Conservation (phyloP, 108 stramenopile species). For the Skeletonema menzelii region DNA sequence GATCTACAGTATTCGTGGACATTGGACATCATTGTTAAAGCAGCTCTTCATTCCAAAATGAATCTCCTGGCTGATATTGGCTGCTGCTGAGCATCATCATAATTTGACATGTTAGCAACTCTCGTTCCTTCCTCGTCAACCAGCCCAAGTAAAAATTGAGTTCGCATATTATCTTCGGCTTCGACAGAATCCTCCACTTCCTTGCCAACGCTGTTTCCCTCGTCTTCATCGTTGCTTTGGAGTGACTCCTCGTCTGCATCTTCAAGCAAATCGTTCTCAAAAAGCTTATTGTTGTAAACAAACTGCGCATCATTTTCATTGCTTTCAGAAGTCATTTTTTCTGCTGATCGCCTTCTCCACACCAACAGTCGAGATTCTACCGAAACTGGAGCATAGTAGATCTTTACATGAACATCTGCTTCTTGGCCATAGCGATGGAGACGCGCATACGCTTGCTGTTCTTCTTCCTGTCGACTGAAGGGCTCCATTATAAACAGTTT, state of each 20-base stretch:
- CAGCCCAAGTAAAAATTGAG: slow-evolving; percentile 11
- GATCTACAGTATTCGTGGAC: no score
- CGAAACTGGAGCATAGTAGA: slow-evolving; percentile 57
- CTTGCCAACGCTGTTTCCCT: neutral
- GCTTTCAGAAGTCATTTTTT: neutral
- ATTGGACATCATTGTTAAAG: no score
- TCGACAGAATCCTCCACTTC: neutral
- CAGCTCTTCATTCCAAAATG: no score
- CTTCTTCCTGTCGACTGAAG: slow-evolving; percentile 58
- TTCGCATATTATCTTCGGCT: slow-evolving; percentile 6
- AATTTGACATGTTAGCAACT: no score
- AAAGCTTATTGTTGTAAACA: neutral
- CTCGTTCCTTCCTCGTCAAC: slow-evolving; percentile 1
- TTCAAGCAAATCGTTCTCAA: neutral
- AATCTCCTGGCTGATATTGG: no score
- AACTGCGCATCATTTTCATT: slow-evolving; percentile 1
- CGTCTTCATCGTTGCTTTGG: neutral
- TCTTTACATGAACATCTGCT: slow-evolving; percentile 40
- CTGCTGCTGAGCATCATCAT: no score
- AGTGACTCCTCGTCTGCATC: neutral
- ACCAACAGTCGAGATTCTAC: slow-evolving; percentile 60
- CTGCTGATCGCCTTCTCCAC: slow-evolving; percentile 49
- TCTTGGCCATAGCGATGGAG: slow-evolving; percentile 59
- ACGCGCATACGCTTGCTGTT: slow-evolving; percentile 58
- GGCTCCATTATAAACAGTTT: slow-evolving; percentile 78